Percentiles rank a stretch among this genome's conserved stretches.
phyloP scores from a whole-genome alignment of 768 basidiomycete genomes.

The Chiua virens region DNA sequence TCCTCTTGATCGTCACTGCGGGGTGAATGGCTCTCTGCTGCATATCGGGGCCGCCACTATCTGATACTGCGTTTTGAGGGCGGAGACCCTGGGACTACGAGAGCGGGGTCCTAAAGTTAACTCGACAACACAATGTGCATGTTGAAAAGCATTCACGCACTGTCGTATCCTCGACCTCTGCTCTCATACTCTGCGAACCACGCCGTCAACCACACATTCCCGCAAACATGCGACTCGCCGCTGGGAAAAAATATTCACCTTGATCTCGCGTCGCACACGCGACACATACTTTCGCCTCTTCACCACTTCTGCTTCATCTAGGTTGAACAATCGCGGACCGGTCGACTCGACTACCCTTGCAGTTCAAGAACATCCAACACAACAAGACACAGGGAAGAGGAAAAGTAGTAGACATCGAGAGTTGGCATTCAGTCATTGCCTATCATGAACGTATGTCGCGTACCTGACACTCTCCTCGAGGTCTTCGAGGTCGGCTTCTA shows the following conservation, averaged over 20 bases:
- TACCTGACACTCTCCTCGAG: conserved; percentile 93
- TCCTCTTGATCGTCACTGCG: conserved; percentile 43
- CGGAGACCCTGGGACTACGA: conserved; percentile 8
- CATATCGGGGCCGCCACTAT: not conserved
- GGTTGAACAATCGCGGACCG: conserved; percentile 80
- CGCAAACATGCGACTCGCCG: conserved; percentile 1
- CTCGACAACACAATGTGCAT: too few relatives aligned
- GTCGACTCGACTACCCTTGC: conserved; percentile 82
- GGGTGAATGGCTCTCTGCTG: conserved; percentile 12
- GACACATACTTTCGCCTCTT: conserved; percentile 75
- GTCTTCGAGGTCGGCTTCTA: conserved; percentile 89
- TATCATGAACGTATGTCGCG: conserved; percentile 11
- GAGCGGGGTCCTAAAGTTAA: not conserved
- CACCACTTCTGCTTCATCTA: conserved; percentile 75
- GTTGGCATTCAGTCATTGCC: too few relatives aligned
- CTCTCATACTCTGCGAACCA: conserved; percentile 71
- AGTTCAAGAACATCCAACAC: not conserved
- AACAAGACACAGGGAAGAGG: too few relatives aligned
- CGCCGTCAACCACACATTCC: conserved; percentile 25
- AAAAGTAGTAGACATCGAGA: too few relatives aligned
- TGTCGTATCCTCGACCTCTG: conserved; percentile 44
- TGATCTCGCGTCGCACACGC: conserved; percentile 71
- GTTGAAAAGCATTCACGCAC: conserved; percentile 12
- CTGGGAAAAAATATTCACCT: conserved; percentile 50
- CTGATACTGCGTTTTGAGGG: not conserved